A percentile compares a stretch with the other conserved stretches of the same genome.
phyloP scores from a whole-genome alignment of 2,329 filamentous ascomycete species.

The Neoascochyta sp. region DNA sequence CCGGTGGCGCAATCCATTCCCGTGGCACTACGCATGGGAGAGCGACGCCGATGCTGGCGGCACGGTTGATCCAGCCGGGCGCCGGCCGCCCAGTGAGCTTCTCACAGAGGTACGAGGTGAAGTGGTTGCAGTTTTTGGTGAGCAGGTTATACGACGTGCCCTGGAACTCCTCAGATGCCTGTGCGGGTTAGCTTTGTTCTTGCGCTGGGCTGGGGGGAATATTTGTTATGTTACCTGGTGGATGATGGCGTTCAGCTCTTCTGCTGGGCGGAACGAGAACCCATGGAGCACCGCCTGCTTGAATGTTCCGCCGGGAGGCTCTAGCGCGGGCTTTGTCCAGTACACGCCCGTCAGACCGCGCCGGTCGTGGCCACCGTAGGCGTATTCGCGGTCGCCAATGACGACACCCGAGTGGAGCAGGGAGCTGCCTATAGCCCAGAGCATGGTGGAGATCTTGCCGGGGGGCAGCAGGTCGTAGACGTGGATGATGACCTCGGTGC shows the following conservation, averaged over 20 bases:
- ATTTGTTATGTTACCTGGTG: conserved; percentile 42
- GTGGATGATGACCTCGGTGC: conserved; percentile 71
- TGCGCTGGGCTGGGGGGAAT: neutral
- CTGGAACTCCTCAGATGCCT: conserved; percentile 67
- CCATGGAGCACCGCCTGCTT: conserved; percentile 72
- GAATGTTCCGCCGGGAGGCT: conserved; percentile 76
- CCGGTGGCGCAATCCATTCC: conserved; percentile 78
- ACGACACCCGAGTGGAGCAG: conserved; percentile 81
- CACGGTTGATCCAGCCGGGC: conserved; percentile 75
- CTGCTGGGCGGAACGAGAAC: conserved; percentile 65
- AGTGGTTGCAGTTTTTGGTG: conserved; percentile 85
- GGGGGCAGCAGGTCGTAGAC: conserved; percentile 77
- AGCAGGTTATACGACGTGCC: conserved; percentile 77
- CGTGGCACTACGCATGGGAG: conserved; percentile 77
- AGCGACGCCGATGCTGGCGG: conserved; percentile 76
- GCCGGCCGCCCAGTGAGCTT: conserved; percentile 67
- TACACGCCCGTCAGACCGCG: conserved; percentile 73
- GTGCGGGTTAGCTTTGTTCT: conserved; percentile 11
- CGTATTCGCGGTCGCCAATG: conserved; percentile 76
- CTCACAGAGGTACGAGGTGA: conserved; percentile 72
- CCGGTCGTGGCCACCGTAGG: conserved; percentile 76
- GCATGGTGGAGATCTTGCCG: conserved; percentile 67
- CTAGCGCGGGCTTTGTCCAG: conserved; percentile 68
- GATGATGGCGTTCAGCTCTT: conserved; percentile 69
- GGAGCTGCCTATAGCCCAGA: conserved; percentile 74